Evolutionary conservation across 2,329 filamentous ascomycete species (phyloP).

Genomic region (Amylocarpus encephaloides): DNA sequence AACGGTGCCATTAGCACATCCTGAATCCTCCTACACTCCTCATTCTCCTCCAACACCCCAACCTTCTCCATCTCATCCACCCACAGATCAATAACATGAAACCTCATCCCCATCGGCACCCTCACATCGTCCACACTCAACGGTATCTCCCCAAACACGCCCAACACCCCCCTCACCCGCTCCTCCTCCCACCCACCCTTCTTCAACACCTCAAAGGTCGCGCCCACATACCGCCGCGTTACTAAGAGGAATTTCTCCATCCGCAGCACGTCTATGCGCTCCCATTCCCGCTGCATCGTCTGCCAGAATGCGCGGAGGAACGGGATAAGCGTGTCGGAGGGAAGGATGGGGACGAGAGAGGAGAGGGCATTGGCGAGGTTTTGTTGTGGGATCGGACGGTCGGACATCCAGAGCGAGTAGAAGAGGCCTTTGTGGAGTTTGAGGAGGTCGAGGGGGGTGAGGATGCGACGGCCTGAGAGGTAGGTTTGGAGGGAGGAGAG

Average conservation of each 20-base stretch:
- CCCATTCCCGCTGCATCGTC: constrained; percentile 64
- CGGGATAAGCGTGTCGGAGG: constrained; percentile 37
- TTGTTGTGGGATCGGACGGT: constrained; percentile 83
- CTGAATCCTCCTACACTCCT: constrained; percentile 31
- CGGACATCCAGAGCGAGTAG: constrained; percentile 90
- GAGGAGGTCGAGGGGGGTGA: constrained; percentile 65
- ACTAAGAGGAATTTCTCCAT: constrained; percentile 93
- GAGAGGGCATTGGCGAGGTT: constrained; percentile 73
- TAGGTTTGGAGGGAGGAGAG: constrained; percentile 72
- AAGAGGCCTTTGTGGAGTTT: constrained; percentile 96
- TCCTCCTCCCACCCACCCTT: constrained; percentile 33
- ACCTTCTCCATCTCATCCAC: constrained; percentile 80
- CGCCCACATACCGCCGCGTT: constrained; percentile 69
- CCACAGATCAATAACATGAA: constrained; percentile 87
- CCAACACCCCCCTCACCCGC: constrained; percentile 38
- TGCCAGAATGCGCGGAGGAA: constrained; percentile 64
- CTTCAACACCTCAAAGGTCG: constrained; percentile 51
- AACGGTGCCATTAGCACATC: constrained; percentile 39
- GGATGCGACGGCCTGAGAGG: constrained; percentile 53
- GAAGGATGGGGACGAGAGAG: constrained; percentile 56
- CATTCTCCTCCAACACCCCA: constrained; percentile 42
- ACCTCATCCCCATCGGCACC: constrained; percentile 75
- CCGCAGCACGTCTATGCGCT: constrained; percentile 63
- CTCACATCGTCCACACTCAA: constrained; percentile 37
- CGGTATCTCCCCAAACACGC: constrained; percentile 40